Conservation (phyloP, 2,329 filamentous ascomycete genomes). For the Microthyrium microscopicum region DNA sequence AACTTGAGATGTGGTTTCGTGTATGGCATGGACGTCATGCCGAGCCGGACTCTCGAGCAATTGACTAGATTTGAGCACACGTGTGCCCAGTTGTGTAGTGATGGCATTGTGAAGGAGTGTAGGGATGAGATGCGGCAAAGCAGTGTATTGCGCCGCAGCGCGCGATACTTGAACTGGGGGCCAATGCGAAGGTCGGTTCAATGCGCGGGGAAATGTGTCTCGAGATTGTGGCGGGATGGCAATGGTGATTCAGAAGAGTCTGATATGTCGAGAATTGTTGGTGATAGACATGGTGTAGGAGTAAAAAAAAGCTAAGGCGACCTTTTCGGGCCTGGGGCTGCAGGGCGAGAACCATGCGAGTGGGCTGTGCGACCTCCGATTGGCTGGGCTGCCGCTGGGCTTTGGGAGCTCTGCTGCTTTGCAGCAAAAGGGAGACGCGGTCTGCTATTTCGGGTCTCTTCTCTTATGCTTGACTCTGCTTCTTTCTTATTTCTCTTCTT, state of each 20-base stretch:
- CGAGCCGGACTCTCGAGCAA: constrained; percentile 66
- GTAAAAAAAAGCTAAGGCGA: too few species aligned
- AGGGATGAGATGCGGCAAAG: constrained; percentile 6
- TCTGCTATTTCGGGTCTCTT: not conserved
- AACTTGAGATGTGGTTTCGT: constrained; percentile 66
- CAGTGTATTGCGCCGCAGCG: constrained; percentile 1
- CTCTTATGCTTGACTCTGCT: not conserved
- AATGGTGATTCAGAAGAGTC: not conserved
- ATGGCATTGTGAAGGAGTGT: constrained; percentile 36
- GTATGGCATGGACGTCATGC: constrained; percentile 67
- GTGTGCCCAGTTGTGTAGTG: constrained; percentile 57
- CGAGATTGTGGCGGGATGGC: not conserved
- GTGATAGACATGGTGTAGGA: too few species aligned
- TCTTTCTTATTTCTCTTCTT: not conserved
- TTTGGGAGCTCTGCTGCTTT: too few species aligned
- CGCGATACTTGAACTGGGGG: not conserved
- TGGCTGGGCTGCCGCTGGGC: too few species aligned
- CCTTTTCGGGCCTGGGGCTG: too few species aligned
- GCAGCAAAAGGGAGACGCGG: too few species aligned
- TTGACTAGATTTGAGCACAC: constrained; percentile 88
- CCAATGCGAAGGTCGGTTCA: not conserved
- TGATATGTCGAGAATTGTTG: not conserved
- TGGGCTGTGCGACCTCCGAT: too few species aligned
- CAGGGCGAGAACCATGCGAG: too few species aligned
- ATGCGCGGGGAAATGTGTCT: not conserved